phyloP scores from a whole-genome alignment of 2,329 filamentous ascomycete genomes.

The Volutella citrinella region DNA sequence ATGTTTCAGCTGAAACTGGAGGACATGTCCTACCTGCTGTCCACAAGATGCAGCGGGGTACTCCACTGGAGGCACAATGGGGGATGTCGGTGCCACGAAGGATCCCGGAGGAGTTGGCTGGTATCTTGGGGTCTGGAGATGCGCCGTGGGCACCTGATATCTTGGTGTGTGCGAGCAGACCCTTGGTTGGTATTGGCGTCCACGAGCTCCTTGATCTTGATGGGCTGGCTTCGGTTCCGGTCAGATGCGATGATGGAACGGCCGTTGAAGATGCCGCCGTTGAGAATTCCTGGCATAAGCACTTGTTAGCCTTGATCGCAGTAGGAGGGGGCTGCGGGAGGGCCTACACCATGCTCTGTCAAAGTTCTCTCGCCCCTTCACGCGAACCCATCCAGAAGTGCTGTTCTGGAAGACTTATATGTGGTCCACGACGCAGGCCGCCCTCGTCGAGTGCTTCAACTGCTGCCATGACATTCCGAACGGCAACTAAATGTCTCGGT shows the following conservation, averaged over 20 bases:
- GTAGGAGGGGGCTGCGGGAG: too few relatives aligned
- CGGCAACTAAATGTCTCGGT: slow-evolving; percentile 38
- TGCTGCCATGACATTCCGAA: slow-evolving; percentile 47
- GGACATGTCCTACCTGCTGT: too few relatives aligned
- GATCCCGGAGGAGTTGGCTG: too few relatives aligned
- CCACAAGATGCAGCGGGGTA: slow-evolving; percentile 12
- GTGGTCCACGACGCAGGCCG: slow-evolving; percentile 42
- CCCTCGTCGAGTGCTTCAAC: slow-evolving; percentile 45
- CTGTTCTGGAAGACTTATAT: slow-evolving; percentile 47
- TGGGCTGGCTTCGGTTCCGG: slow-evolving; percentile 38
- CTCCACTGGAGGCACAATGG: slow-evolving; percentile 7
- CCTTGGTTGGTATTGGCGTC: slow-evolving; percentile 9
- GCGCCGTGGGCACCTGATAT: too few relatives aligned
- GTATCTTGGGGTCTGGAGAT: too few relatives aligned
- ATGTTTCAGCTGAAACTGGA: too few relatives aligned
- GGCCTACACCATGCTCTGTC: slow-evolving; percentile 42
- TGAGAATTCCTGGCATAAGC: slow-evolving; percentile 31
- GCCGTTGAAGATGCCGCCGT: slow-evolving; percentile 41
- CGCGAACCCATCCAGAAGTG: slow-evolving; percentile 47
- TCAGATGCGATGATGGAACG: slow-evolving; percentile 41
- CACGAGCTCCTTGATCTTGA: slow-evolving; percentile 35
- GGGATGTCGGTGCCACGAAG: slow-evolving; percentile 11
- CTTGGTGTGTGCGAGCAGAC: slow-evolving; percentile 9
- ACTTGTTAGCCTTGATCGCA: slow-evolving; percentile 1
- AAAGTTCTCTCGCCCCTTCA: slow-evolving; percentile 45